These are phyloP conservation scores for Metschnikowia corniflorae DNA, from an alignment of 805 yeast genomes.

Conservation along the genomic window DNA sequence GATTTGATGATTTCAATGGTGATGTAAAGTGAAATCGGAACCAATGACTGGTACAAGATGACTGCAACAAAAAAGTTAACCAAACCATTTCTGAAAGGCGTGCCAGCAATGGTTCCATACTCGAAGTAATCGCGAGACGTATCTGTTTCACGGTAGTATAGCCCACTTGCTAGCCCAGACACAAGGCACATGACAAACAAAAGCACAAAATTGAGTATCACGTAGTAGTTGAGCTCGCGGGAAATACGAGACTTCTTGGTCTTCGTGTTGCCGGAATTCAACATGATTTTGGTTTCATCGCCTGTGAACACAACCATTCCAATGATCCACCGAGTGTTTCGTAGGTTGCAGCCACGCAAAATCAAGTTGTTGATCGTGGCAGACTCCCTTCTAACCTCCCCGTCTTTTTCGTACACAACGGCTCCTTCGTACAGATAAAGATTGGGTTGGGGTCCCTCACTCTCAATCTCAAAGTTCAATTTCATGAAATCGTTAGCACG, in stretches of 20 bases:
- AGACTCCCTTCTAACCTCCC: constrained; percentile 49
- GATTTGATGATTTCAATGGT: constrained; percentile 79
- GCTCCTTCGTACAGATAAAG: constrained; percentile 76
- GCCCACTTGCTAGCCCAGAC: constrained; percentile 69
- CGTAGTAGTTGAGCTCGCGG: constrained; percentile 67
- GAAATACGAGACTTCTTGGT: constrained; percentile 73
- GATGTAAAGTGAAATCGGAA: constrained; percentile 76
- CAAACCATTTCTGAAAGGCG: constrained; percentile 64
- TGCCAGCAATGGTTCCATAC: constrained; percentile 63
- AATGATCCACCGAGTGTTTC: constrained; percentile 81
- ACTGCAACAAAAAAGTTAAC: constrained; percentile 69
- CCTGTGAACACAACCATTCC: constrained; percentile 79
- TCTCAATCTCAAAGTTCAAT: constrained; percentile 63
- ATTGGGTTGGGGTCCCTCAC: constrained; percentile 82
- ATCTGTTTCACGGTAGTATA: constrained; percentile 46
- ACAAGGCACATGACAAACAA: constrained; percentile 65
- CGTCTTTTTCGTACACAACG: constrained; percentile 27
- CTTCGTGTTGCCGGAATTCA: constrained; percentile 77
- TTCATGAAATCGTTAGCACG: constrained; percentile 35
- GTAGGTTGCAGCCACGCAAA: constrained; percentile 70
- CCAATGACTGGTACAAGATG: constrained; percentile 71
- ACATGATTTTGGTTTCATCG: constrained; percentile 74
- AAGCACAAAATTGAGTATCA: constrained; percentile 59
- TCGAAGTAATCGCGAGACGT: constrained; percentile 65
- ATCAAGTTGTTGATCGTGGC: constrained; percentile 65